These are phyloP conservation scores for Bothriochloa decipiens DNA, from an alignment of 176 grass and related monocot genomes.

Conservation along the genomic window DNA sequence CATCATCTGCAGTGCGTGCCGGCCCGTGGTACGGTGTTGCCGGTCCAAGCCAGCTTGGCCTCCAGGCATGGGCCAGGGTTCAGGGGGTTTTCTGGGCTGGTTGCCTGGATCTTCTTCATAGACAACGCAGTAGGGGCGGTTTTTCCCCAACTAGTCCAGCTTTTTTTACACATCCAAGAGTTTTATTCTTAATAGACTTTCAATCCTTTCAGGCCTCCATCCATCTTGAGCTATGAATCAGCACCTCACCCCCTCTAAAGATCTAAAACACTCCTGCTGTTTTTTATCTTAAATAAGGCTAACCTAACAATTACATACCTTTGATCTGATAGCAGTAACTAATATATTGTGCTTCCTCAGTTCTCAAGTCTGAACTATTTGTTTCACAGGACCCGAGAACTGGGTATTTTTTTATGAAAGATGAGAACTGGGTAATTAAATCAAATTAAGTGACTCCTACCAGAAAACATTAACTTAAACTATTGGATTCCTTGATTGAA, in stretches of 20 bases:
- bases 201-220: constrained; percentile 7
- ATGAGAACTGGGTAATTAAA: neutral
- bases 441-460: neutral
- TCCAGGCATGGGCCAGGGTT: too few species aligned
- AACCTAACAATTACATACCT: neutral
- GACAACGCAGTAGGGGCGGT: too few species aligned
- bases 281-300: constrained; percentile 25
- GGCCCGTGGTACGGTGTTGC: too few species aligned
- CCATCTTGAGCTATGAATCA: too few species aligned
- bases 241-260: too few species aligned
- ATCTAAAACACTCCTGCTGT: neutral
- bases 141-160: too few species aligned
- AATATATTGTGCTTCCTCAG: constrained; percentile 21
- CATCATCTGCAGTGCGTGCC: too few species aligned
- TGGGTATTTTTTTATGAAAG: too few species aligned
- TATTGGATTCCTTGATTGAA: neutral
- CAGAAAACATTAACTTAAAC: constrained; percentile 9
- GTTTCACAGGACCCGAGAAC: constrained; percentile 26
- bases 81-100: too few species aligned
- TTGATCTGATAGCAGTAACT: constrained; percentile 15
- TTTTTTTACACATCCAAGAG: constrained; percentile 14
- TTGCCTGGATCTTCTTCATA: too few species aligned
- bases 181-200: constrained; percentile 13
- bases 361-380: constrained; percentile 17
- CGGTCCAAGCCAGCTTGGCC: too few species aligned